Conservation (phyloP, 441 rosid genomes). For the Francoa sonchifolia region DNA sequence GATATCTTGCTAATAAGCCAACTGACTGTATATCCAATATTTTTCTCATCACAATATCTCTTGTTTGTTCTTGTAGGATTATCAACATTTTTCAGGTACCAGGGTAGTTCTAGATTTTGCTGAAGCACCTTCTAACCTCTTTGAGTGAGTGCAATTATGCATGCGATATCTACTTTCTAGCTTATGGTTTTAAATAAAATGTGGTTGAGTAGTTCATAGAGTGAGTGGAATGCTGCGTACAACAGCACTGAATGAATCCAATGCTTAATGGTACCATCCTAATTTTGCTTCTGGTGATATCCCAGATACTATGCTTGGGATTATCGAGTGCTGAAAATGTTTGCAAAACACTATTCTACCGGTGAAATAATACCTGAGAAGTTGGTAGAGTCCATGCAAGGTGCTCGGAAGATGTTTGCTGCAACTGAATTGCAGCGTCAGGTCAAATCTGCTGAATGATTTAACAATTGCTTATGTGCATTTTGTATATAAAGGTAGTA, state of each 20-base stretch:
- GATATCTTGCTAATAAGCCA: slow-evolving; percentile 4
- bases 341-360: slow-evolving; percentile 77
- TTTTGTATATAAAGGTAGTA: neutral
- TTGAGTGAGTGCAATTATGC: slow-evolving; percentile 61
- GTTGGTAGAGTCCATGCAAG: slow-evolving; percentile 67
- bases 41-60: slow-evolving; percentile 4
- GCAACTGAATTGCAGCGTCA: slow-evolving; percentile 99
- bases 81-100: slow-evolving; percentile 93
- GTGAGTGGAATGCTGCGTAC: neutral
- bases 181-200: no score
- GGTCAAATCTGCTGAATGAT: slow-evolving; percentile 32
- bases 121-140: slow-evolving; percentile 86
- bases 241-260: neutral
- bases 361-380: slow-evolving; percentile 85
- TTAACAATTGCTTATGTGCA: slow-evolving; percentile 8
- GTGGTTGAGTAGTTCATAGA: no score
- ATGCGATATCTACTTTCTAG: neutral
- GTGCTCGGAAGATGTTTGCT: slow-evolving; percentile 79
- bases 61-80: slow-evolving; percentile 46
- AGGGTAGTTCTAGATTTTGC: slow-evolving; percentile 91
- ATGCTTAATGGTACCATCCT: slow-evolving; percentile 4
- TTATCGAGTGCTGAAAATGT: slow-evolving; percentile 65
- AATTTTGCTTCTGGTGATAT: slow-evolving; percentile 14
- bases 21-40: slow-evolving; percentile 1
- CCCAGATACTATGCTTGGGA: slow-evolving; percentile 83